Conservation (phyloP, 805 yeast genomes). For the Cyberlindnera xishuangbannaensis region DNA sequence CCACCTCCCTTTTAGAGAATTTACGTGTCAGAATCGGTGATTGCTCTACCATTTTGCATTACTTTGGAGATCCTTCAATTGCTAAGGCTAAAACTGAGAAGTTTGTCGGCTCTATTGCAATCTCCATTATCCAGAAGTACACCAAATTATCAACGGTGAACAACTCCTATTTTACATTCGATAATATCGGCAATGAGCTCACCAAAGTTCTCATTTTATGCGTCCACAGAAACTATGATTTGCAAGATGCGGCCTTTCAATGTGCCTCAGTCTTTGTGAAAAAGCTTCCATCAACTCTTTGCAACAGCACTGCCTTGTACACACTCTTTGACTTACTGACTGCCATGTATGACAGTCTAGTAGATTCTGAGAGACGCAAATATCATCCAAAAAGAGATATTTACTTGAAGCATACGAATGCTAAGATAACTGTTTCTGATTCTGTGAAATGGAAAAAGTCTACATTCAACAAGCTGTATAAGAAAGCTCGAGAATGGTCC, state of each 20-base stretch:
- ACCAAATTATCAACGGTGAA: constrained; percentile 43
- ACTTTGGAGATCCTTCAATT: constrained; percentile 83
- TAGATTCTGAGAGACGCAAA: constrained; percentile 78
- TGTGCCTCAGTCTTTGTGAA: constrained; percentile 66
- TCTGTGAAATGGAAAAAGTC: constrained; percentile 67
- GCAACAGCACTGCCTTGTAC: constrained; percentile 67
- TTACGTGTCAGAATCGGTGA: constrained; percentile 76
- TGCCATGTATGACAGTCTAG: constrained; percentile 68
- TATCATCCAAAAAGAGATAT: constrained; percentile 81
- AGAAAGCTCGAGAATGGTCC: constrained; percentile 64
- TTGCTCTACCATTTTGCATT: constrained; percentile 68
- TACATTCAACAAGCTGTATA: constrained; percentile 56
- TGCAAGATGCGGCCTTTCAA: constrained; percentile 76
- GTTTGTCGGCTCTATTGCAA: constrained; percentile 60
- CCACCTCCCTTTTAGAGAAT: constrained; percentile 73
- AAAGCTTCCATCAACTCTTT: constrained; percentile 70
- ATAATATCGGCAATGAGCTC: constrained; percentile 60
- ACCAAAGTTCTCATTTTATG: constrained; percentile 61
- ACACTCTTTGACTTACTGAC: constrained; percentile 77
- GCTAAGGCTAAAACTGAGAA: constrained; percentile 62
- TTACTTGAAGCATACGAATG: constrained; percentile 37
- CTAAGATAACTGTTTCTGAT: constrained; percentile 54
- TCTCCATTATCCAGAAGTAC: constrained; percentile 51
- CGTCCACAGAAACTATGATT: constrained; percentile 68
- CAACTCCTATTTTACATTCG: constrained; percentile 49